Percentiles rank a stretch among this genome's conserved stretches.
Conservation (phyloP, 495 filamentous ascomycete genomes). For the Penicillium macrosclerotiorum region DNA sequence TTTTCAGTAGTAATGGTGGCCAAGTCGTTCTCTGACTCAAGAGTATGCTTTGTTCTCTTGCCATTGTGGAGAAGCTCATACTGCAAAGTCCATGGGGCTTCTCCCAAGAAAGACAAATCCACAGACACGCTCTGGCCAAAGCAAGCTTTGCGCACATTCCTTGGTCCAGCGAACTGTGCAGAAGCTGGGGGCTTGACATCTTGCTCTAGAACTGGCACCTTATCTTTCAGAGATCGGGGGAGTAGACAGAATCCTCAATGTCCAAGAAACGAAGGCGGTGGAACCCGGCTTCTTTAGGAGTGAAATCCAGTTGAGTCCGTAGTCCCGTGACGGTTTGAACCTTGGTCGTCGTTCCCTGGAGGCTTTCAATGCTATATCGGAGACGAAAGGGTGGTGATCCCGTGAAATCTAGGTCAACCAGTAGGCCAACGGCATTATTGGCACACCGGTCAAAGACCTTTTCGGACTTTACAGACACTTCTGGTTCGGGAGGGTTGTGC, state of each 20-base stretch:
- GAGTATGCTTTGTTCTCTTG: slow-evolving; percentile 66
- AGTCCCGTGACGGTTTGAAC: slow-evolving; percentile 58
- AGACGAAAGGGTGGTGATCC: slow-evolving; percentile 88
- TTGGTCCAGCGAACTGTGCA: slow-evolving; percentile 63
- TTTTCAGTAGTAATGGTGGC: slow-evolving; percentile 72
- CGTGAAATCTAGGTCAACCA: slow-evolving; percentile 80
- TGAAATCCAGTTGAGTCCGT: slow-evolving; percentile 77
- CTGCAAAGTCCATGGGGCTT: slow-evolving; percentile 82
- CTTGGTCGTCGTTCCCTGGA: slow-evolving; percentile 53
- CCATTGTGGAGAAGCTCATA: slow-evolving; percentile 93
- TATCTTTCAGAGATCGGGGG: slow-evolving; percentile 48
- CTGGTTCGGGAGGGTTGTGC: slow-evolving; percentile 85
- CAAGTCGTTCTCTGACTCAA: slow-evolving; percentile 55
- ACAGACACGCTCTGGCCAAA: slow-evolving; percentile 76
- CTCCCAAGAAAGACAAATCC: slow-evolving; percentile 71
- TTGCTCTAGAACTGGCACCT: slow-evolving; percentile 67
- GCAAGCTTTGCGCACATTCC: slow-evolving; percentile 60
- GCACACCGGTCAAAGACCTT: slow-evolving; percentile 92
- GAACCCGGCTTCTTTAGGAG: slow-evolving; percentile 75
- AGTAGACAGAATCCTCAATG: slow-evolving; percentile 79
- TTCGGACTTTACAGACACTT: slow-evolving; percentile 66
- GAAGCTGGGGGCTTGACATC: slow-evolving; percentile 88
- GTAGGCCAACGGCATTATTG: slow-evolving; percentile 83
- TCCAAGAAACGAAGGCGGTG: slow-evolving; percentile 82
- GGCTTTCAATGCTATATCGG: slow-evolving; percentile 63